Evolutionary conservation across 179 eudicot species (phyloP), one percentile per base, ranked within the genome.

Genomic region (Gypsophila paniculata): DNA sequence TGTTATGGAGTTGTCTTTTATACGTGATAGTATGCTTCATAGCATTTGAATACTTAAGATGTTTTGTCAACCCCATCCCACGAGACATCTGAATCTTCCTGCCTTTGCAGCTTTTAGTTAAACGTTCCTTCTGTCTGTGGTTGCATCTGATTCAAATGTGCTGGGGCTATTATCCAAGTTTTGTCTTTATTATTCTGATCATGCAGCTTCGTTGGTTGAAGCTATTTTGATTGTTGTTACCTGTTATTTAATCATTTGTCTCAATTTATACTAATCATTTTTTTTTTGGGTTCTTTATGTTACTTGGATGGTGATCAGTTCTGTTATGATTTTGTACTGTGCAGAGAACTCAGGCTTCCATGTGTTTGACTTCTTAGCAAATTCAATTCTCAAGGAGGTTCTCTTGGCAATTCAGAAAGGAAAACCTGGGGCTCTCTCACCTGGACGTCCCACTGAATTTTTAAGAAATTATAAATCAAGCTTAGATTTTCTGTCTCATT

Each of bases 311-410:
- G 59, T 79, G 52, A 61, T 63, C 64, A 59, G 14, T 57, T 21
- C 25, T 66, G 4, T 67, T 14, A 2, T 60, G 48, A 62, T 75
- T 71, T 39, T 26, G 76, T 44, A 8, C 81, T 68, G 36, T 86
- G 87, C 99, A 92, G 99, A 90, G 79, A 90, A 95, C 84, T 86
- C 99, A 25, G 99, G 99, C 61, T 85, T 95, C 72, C 99, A 95
- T 82, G 97, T 95, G n/a, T 95, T 92, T 80, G 89, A 93, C 85
- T 95, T 95, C 82, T 76, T 95, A 71, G 93, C 97, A 44, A 94
- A 94, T 86, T 94, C 99, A 66, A 88, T 94, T 23, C 93, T 94
- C 75, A 90, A 86, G 76, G 99, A 92, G 83, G 91, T 90, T 74
- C 83, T 88, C 69, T 75, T 78, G 48, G 95, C 96, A 44, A 89